Evolutionary conservation across 768 basidiomycete species (phyloP), one percentile per base, ranked within the genome.

Genomic region (Tylopilus plumbeoviolaceoides): DNA sequence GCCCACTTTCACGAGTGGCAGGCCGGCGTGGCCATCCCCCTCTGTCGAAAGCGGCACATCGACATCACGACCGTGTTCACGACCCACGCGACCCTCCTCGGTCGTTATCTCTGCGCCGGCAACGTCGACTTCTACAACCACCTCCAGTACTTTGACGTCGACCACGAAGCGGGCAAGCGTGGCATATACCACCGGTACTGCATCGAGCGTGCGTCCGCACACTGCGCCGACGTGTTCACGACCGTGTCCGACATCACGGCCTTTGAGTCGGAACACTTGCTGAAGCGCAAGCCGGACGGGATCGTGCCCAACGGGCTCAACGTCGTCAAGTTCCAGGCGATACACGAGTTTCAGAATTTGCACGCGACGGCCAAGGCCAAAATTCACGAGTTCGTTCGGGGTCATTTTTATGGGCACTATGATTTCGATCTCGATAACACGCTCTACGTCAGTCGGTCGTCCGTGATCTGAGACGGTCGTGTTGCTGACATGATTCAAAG

Each of bases 1-100:
- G 95, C 94, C 59, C 97, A 99, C 72, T 97, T 99, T 77, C 97
- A 99, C 70, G 97, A 99, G 72, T 99, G 97, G 97, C 97, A 98
- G 69, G 95, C 94, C 9, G 95, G 95, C 42, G 83, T 97, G 43
- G 92, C 95, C 23, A 97, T 98, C 51, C 87, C 92, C 8, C 80
- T 98, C 14, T 95, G 92, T 72, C 80, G 97, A 59, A 98, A 97
- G 73, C 82, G 97, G 48, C 95, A 97, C 67, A 87, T 99, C 66
- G 97, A 99, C 72, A 87, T 99, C 59, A 98, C 95, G 41, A 98
- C 97, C 67, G 89, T 98, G 62, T 98, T 98, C 73, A 98, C 95
- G 18, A 98, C 95, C 30, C 95, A 98, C 68, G 97, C 97, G 10
- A 99, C 97, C 9, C 85, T 99, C 35, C 89, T 99, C 52, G 97